These are phyloP conservation scores for Cyberlindnera japonica DNA, from an alignment of 805 yeast species.

Conservation along the genomic window DNA sequence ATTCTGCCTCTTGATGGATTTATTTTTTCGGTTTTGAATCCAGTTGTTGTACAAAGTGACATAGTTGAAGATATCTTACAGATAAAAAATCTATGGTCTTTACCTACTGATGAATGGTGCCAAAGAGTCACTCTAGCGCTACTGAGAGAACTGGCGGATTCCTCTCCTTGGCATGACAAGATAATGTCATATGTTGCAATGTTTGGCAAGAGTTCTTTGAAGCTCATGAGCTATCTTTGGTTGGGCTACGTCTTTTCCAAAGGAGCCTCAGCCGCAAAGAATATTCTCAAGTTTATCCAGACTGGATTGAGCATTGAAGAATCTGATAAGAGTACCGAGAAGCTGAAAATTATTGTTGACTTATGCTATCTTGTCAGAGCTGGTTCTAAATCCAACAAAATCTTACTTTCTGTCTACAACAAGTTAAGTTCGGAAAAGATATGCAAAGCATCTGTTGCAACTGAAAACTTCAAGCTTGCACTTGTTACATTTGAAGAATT, in stretches of 20 bases:
- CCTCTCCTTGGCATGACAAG: not conserved
- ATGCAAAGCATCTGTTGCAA: constrained; percentile 24
- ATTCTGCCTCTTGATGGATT: constrained; percentile 18
- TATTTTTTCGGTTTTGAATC: constrained; percentile 14
- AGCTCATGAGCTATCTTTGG: constrained; percentile 29
- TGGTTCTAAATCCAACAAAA: constrained; percentile 13
- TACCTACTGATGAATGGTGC: constrained; percentile 14
- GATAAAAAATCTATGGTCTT: not conserved
- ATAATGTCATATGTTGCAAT: constrained; percentile 11
- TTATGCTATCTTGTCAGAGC: constrained; percentile 29
- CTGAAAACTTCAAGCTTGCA: constrained; percentile 30
- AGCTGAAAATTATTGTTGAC: constrained; percentile 17
- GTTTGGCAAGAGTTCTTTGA: constrained; percentile 24
- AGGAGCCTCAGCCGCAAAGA: constrained; percentile 16
- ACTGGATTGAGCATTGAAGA: not conserved
- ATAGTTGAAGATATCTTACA: not conserved
- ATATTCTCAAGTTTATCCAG: constrained; percentile 7
- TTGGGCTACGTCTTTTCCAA: constrained; percentile 24
- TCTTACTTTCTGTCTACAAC: constrained; percentile 3
- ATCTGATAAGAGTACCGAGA: constrained; percentile 4
- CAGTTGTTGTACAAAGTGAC: not conserved
- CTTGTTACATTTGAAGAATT: constrained; percentile 35
- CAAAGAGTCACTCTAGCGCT: constrained; percentile 11
- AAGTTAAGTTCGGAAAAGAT: constrained; percentile 21
- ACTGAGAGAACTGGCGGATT: constrained; percentile 2